Evolutionary conservation across 352 stramenopile genomes (phyloP), one percentile per base, ranked within the genome.

Genomic region (Phytophthora litchii): DNA sequence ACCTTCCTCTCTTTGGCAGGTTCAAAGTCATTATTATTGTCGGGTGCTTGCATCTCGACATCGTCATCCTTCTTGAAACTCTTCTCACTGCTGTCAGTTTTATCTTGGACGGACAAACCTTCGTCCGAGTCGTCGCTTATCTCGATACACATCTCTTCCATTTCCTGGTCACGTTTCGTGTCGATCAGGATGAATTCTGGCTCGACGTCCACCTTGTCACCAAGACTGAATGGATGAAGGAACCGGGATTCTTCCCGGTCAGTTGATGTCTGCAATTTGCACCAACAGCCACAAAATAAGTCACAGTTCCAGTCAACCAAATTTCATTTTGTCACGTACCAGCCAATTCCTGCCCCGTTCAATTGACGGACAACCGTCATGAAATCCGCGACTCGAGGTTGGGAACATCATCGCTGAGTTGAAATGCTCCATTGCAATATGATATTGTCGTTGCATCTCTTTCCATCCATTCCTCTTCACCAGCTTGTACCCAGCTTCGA

Each of bases 341-440:
- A 86, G 60, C 76, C 76, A 86, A 57, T 86, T 86, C 42, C 72
- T 71, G 6, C 72, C 71, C 17, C 49, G 41, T n/a, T 73, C 76
- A 44, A 86, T 55, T 14, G 64, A 60, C 21, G 62, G 49, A 14
- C 60, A 70, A 10, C 74, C 69, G 37, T 84, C 76, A 67, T 17
- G 37, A 38, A 53, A 51, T 14, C 62, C 49, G 16, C 47, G 32
- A 66, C 70, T 61, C 19, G 47, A 42, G 32, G 67, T 42, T 10
- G 62, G 60, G 34, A 78, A 72, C 31, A 78, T 70, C 10, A 89
- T 64, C 23, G 68, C 63, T 17, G 83, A 84, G 54, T 86, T 61
- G 48, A 82, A 88, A 43, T 85, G 66, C 47, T 86, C 77, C 46
- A 92, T 58, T 6, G 83, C 83, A 21, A 78, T 52, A 13, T 72